Base-by-base conservation (phyloP, 805 yeast species). In the Metschnikowia cerradonensis region DNA sequence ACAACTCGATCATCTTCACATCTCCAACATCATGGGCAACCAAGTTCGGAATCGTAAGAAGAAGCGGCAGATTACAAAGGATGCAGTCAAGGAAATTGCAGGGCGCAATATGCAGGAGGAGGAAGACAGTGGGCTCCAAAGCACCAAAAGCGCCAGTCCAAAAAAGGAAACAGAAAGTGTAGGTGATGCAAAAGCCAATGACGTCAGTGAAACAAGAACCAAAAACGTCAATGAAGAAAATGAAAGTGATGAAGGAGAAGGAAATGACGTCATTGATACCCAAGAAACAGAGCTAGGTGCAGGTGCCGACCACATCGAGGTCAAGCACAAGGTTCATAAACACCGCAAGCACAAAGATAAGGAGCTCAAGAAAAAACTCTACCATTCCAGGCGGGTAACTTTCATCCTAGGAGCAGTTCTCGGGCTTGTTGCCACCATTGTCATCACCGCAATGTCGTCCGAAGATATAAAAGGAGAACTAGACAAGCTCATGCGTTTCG, bases 321-420 rank as follows among this genome's bases (percentile, higher is more conserved):
- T 26, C 11, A 26, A 26, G 30, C 30, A 23, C 10, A 23, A 23
- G 30, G 30, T 23, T 4, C 30, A 26, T 8, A 26, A 23, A 6
- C 45, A 30, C 22, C 17, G 20, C 34, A 33, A 35, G 17, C 38
- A 14, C 13, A 44, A 35, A 35, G 37, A 43, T n/a, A 49, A 51
- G 32, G 48, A 48, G 15, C 41, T 49, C 31, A 49, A 60, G 40
- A 52, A 52, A 22, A 57, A 52, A 23, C 53, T 73, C 34, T 65
- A 73, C 65, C 79, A 77, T 50, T 76, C 88, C 2, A 77, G 84
- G 58, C 67, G 88, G 47, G 73, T 82, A 19, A 73, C 82, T 7
- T 86, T 88, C 58, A 56, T 85, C 0, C 63, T 88, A 37, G 97
- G 97, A 41, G 82, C 95, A 0, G 42, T 88, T 1, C 53, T 88